phyloP scores from a whole-genome alignment of 495 filamentous ascomycete genomes.

The Massariosphaeria phaeospora region DNA sequence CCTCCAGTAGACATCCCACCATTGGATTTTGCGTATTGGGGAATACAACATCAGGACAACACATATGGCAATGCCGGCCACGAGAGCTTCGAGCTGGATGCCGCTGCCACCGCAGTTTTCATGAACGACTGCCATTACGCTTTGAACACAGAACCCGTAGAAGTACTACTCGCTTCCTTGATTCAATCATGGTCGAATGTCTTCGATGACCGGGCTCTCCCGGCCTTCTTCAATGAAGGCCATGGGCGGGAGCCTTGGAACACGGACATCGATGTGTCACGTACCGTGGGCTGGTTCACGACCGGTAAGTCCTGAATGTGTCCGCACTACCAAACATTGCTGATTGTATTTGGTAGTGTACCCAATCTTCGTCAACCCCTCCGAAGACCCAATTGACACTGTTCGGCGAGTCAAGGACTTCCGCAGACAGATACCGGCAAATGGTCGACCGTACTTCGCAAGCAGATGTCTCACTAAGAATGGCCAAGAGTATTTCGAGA shows the following conservation, averaged over 20 bases:
- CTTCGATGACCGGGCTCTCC: constrained; percentile 25
- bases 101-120: constrained; percentile 5
- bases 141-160: constrained; percentile 32
- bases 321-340: background rate
- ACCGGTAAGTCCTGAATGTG: constrained; percentile 7
- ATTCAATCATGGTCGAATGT: constrained; percentile 38
- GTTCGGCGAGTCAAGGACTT: constrained; percentile 32
- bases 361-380: constrained; percentile 17
- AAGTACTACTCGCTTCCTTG: constrained; percentile 36
- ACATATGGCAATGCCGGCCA: constrained; percentile 24
- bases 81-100: constrained; percentile 20
- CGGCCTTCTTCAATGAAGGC: constrained; percentile 37
- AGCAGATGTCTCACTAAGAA: constrained; percentile 47
- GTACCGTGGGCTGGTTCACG: constrained; percentile 41
- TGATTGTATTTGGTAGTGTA: constrained; percentile 16
- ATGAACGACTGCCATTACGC: constrained; percentile 15
- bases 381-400: constrained; percentile 23
- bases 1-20: constrained; percentile 13
- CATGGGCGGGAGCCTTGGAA: constrained; percentile 39
- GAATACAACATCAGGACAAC: constrained; percentile 22
- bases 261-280: constrained; percentile 31
- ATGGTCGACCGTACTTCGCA: constrained; percentile 36
- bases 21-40: constrained; percentile 32
- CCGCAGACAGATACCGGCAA: constrained; percentile 21
- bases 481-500: constrained; percentile 40